phyloP scores from a whole-genome alignment of 2,329 filamentous ascomycete genomes.

The Trichoderma breve region DNA sequence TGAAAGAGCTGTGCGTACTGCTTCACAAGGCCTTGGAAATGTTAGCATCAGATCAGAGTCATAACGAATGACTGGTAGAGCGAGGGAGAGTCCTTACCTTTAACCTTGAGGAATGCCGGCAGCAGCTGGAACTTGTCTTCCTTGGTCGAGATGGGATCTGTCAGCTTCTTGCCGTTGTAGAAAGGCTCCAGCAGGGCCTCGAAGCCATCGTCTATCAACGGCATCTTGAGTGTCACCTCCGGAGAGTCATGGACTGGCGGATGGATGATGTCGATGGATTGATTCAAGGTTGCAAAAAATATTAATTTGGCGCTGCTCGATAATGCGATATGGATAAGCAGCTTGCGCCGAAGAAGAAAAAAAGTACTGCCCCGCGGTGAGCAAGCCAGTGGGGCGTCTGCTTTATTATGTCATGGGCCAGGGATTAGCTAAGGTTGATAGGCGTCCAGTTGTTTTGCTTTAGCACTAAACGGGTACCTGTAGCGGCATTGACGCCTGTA shows the following conservation, averaged over 20 bases:
- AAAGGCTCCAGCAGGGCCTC: constrained; percentile 66
- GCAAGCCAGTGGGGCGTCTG: constrained; percentile 10
- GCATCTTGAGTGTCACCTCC: constrained; percentile 45
- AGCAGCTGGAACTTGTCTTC: constrained; percentile 96
- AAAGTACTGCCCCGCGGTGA: constrained; percentile 20
- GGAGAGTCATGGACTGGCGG: constrained; percentile 29
- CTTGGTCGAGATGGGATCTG: constrained; percentile 61
- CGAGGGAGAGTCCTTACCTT: constrained; percentile 53
- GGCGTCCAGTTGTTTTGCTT: neutral
- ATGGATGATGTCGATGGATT: neutral
- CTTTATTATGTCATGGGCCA: neutral
- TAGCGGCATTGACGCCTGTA: no score
- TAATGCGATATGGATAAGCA: constrained; percentile 20
- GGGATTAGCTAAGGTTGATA: neutral
- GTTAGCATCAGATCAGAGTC: constrained; percentile 1
- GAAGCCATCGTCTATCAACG: constrained; percentile 60
- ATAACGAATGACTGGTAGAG: neutral
- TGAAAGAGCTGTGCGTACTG: constrained; percentile 52
- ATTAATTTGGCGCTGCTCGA: constrained; percentile 1
- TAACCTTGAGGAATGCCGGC: constrained; percentile 97
- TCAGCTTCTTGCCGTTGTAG: constrained; percentile 66
- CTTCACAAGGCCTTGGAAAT: constrained; percentile 68
- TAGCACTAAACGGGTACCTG: neutral
- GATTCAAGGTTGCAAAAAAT: neutral
- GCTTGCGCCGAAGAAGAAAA: constrained; percentile 15